These are phyloP conservation scores for Penicillium sp. DNA, from an alignment of 2,329 filamentous ascomycete species.

Conservation along the genomic window DNA sequence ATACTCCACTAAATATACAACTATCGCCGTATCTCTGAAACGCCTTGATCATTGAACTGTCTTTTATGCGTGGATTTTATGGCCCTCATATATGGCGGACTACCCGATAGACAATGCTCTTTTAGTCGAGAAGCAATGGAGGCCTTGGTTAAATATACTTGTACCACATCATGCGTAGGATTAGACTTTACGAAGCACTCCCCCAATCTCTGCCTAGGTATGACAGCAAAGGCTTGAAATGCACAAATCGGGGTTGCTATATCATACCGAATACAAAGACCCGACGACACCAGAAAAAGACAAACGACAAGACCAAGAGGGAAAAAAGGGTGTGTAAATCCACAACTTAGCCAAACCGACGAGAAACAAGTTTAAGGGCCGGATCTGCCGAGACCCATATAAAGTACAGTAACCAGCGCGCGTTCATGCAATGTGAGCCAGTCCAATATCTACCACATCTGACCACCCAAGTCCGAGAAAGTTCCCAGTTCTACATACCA, in stretches of 20 bases:
- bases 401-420: constrained; percentile 27
- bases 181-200: background rate
- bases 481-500: constrained; percentile 20
- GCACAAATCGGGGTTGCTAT: constrained; percentile 14
- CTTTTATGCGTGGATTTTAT: constrained; percentile 5
- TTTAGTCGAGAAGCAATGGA: background rate
- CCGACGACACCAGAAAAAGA: constrained; percentile 23
- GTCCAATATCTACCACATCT: constrained; percentile 25
- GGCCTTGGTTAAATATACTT: background rate
- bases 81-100: constrained; percentile 12
- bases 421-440: constrained; percentile 26
- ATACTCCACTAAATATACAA: constrained; percentile 20
- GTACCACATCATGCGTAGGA: background rate
- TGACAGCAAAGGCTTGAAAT: background rate
- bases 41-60: constrained; percentile 1
- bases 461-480: constrained; percentile 10
- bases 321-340: constrained; percentile 9
- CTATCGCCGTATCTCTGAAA: constrained; percentile 7
- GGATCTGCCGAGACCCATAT: constrained; percentile 19
- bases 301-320: constrained; percentile 17
- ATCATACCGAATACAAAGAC: constrained; percentile 19
- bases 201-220: background rate
- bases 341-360: constrained; percentile 5
- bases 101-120: constrained; percentile 16
- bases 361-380: constrained; percentile 4